Evolutionary conservation across 805 yeast species (phyloP), one percentile per base, ranked within the genome.

Genomic region (Pichia cabralensis): DNA sequence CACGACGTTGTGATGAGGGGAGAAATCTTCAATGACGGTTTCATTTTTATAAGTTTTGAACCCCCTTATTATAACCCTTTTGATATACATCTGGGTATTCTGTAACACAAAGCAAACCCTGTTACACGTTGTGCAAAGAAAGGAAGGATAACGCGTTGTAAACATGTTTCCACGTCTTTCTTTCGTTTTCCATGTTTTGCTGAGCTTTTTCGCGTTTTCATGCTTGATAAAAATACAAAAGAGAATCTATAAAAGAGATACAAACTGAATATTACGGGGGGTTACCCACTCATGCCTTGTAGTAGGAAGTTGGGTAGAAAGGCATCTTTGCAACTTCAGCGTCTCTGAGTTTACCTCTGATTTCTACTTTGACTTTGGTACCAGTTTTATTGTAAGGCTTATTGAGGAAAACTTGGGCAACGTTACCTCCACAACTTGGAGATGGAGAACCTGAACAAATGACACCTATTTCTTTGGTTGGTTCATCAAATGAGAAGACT

Each of bases 31-130:
- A 10, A 88, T 72, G 4, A 74, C 69, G 0, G 95, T 82, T 26
- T 84, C 76, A 48, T 82, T 80, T 58, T 81, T 80, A 55, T 86
- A 89, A 42, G 97, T 86, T 59, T 85, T 86, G 64, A 89, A 89
- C 23, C 97, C 97, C 53, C 85, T 94, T 35, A 89, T 81, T 9
- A 74, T 69, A 29, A 89, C 82, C 53, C 41, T 32, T 28, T 43
- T 45, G 21, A 44, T 44, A 22, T 38, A 38, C 48, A 44, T 43
- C 16, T 19, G 20, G 11, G 13, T 13, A 18, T 6, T 20, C 8
- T 25, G 2, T 23, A 10, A 2, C n/a, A 8, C n/a, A 23, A 23
- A 23, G 9, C 22, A 6, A n/a, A n/a, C n/a, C n/a, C n/a, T n/a
- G n/a, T n/a, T n/a, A n/a, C n/a, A n/a, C n/a, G n/a, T n/a, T n/a